Base-by-base conservation (phyloP, 139 green algal genomes). In the Coelastrella sp. region DNA sequence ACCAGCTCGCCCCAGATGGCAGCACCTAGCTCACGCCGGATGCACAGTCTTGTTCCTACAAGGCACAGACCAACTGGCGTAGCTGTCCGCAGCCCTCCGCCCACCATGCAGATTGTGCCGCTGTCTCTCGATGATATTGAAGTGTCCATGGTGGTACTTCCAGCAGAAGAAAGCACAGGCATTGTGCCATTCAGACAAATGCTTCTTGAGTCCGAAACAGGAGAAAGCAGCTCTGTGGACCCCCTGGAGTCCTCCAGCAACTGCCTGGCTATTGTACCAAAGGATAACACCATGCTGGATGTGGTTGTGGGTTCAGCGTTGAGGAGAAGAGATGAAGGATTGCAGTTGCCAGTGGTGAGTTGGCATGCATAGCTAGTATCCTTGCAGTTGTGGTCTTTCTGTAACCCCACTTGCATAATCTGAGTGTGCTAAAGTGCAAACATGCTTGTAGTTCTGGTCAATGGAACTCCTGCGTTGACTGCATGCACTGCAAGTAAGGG, bases 101-200 rank as follows among this genome's bases (percentile, higher is more conserved):
- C 59, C 2, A 21, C 25, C 23, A 63, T 13, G 13, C 51, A 71
- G 15, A 72, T 72, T 60, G 40, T 83, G 0, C 57, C 38, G 4
- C 57, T 83, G 5, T 50, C 57, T 2, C n/a, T 43, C 41, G 57
- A 83, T 17, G 76, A 83, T 38, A 57, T 83, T 40, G 76, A 80
- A 32, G 45, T 80, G 4, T 80, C 72, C 5, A 80, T 80, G 32
- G 72, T 80, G 2, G 72, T 45, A 8, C 72, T 80, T 21, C 48
- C 72, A 32, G 27, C 51, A 66, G 72, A 67, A 25, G 72, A 48
- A 13, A 80, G 72, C 72, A 73, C 38, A 5, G 63, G 41, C 79
- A 85, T 85, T n/a, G 79, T 85, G 41, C 79, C 79, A 25, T 74
- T 74, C 41, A 40, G n/a, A 15, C 41, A 48, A 63, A 53, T 76